Conservation (phyloP, 331 rosid species). For the Pyrus hybrid region DNA sequence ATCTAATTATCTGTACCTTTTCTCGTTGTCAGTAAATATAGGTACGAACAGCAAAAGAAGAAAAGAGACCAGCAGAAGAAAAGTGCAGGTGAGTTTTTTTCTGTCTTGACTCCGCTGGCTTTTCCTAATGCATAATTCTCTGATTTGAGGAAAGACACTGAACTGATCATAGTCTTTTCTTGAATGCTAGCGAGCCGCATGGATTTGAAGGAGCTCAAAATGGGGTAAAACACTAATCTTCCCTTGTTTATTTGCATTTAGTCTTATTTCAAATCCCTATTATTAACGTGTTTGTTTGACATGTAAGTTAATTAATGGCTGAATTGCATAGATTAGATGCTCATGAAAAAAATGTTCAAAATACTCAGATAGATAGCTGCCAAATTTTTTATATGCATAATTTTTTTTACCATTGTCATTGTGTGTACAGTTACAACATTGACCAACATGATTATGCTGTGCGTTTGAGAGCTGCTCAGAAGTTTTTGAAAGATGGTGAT, state of each 20-base stretch:
- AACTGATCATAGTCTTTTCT: constrained; percentile 44
- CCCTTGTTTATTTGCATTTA: background rate
- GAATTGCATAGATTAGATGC: background rate
- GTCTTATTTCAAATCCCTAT: background rate
- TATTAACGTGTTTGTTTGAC: background rate
- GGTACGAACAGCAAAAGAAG: constrained; percentile 85
- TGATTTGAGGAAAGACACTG: constrained; percentile 29
- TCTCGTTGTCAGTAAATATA: constrained; percentile 70
- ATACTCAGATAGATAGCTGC: background rate
- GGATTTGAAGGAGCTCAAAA: constrained; percentile 98
- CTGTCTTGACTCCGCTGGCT: constrained; percentile 10
- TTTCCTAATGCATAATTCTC: constrained; percentile 23
- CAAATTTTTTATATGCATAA: background rate
- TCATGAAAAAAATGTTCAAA: background rate
- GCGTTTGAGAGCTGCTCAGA: constrained; percentile 92
- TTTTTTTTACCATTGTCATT: background rate
- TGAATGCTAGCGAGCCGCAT: constrained; percentile 81
- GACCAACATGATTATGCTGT: constrained; percentile 96
- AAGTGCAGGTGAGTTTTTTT: constrained; percentile 75
- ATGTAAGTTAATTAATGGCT: background rate
- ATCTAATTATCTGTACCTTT: constrained; percentile 13
- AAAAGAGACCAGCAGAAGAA: constrained; percentile 94
- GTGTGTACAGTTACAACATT: constrained; percentile 70
- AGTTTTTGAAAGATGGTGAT: constrained; percentile 89
- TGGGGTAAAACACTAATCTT: constrained; percentile 56